Evolutionary conservation across 1,139 yeast genomes (phyloP).

Genomic region (Blastobotrys persicus): DNA sequence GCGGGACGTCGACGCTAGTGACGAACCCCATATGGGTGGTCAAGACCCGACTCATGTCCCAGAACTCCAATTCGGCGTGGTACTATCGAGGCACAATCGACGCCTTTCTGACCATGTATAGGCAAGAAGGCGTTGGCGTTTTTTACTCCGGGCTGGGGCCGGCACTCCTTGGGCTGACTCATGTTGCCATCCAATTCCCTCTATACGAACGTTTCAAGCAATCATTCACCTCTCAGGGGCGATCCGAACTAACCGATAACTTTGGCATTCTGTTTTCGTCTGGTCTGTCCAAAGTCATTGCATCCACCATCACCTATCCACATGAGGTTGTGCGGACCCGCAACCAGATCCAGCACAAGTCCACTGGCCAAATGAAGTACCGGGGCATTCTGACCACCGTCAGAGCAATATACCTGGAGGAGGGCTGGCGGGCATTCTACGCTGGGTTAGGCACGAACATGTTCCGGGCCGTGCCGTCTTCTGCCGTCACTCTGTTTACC

Average conservation of each 20-base stretch:
- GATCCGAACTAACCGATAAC: conserved; percentile 26
- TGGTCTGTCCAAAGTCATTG: conserved; percentile 80
- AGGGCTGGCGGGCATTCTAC: conserved; percentile 81
- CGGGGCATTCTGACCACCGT: conserved; percentile 47
- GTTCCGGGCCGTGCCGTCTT: conserved; percentile 90
- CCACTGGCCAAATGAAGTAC: conserved; percentile 29
- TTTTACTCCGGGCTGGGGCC: conserved; percentile 91
- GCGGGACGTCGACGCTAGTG: conserved; percentile 77
- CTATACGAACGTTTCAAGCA: conserved; percentile 80
- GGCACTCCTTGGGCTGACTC: conserved; percentile 82
- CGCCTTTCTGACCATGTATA: conserved; percentile 77
- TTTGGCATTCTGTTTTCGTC: conserved; percentile 66
- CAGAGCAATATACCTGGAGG: conserved; percentile 56
- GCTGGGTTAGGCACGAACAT: conserved; percentile 86
- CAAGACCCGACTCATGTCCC: conserved; percentile 90
- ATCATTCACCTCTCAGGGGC: conserved; percentile 34
- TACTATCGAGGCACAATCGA: conserved; percentile 76
- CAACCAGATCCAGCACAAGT: conserved; percentile 56
- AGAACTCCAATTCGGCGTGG: conserved; percentile 39
- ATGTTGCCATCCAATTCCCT: conserved; percentile 97
- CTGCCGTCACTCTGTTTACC: conserved; percentile 91
- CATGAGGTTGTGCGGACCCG: conserved; percentile 94
- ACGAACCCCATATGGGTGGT: conserved; percentile 98
- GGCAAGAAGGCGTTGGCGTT: conserved; percentile 74
- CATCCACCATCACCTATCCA: conserved; percentile 88